Evolutionary conservation across 2,329 filamentous ascomycete genomes (phyloP).

Genomic region (Pyrenochaeta sp.): DNA sequence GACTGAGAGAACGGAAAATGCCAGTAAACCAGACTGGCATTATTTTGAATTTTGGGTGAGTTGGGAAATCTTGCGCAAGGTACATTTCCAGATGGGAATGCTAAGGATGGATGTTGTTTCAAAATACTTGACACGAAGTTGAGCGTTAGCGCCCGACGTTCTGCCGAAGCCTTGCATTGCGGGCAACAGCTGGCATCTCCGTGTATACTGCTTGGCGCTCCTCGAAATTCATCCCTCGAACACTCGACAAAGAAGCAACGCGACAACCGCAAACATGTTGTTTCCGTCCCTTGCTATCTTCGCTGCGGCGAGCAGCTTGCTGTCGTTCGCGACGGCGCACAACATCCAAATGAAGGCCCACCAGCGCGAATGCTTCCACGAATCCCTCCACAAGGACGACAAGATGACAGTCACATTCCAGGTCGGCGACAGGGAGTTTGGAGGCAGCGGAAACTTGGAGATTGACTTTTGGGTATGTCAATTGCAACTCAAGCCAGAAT

Average conservation of each 20-base stretch:
- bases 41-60: too few species aligned
- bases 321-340: conserved; percentile 77
- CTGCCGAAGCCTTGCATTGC: conserved; percentile 28
- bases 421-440: conserved; percentile 96
- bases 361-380: conserved; percentile 97
- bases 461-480: conserved; percentile 92
- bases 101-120: not conserved
- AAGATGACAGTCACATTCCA: conserved; percentile 99
- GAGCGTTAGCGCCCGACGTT: conserved; percentile 13
- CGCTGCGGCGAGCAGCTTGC: conserved; percentile 62
- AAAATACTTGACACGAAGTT: conserved; percentile 3
- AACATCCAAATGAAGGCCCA: conserved; percentile 96
- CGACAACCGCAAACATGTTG: conserved; percentile 40
- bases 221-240: conserved; percentile 10
- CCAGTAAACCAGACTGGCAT: too few species aligned
- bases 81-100: too few species aligned
- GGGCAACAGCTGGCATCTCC: conserved; percentile 45
- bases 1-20: too few species aligned
- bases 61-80: too few species aligned
- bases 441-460: conserved; percentile 90
- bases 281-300: conserved; percentile 49
- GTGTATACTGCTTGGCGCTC: conserved; percentile 21
- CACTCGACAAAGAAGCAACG: conserved; percentile 18
- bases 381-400: conserved; percentile 89
- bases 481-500: not conserved